Conservation (phyloP, 1,284 basidiomycete genomes). For the Paramarasmius palmivorus region DNA sequence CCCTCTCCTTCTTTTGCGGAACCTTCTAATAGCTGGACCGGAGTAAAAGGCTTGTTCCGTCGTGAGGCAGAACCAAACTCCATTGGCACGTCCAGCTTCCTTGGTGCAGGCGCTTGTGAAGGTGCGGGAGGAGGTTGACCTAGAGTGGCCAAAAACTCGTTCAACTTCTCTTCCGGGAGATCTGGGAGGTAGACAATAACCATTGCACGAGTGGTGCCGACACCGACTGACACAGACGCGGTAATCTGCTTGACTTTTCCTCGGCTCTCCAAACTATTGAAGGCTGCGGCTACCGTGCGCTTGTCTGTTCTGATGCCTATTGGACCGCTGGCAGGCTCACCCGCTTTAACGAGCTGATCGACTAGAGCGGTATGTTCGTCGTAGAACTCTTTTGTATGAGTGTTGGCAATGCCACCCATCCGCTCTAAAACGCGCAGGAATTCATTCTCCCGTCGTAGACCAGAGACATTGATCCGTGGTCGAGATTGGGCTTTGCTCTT, state of each 20-base stretch:
- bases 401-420: constrained; percentile 64
- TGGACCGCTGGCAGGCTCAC: constrained; percentile 67
- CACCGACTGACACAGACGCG: constrained; percentile 53
- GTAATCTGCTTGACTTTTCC: constrained; percentile 67
- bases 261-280: constrained; percentile 59
- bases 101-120: constrained; percentile 32
- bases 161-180: constrained; percentile 48
- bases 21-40: constrained; percentile 43
- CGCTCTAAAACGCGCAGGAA: constrained; percentile 61
- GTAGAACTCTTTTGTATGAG: constrained; percentile 66
- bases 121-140: constrained; percentile 35
- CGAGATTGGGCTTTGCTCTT: constrained; percentile 21
- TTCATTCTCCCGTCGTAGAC: constrained; percentile 77
- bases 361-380: constrained; percentile 64
- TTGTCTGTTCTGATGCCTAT: constrained; percentile 71
- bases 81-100: constrained; percentile 50
- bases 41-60: constrained; percentile 30
- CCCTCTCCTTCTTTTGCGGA: constrained; percentile 37
- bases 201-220: constrained; percentile 52
- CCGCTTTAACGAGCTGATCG: constrained; percentile 50
- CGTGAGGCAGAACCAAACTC: constrained; percentile 49
- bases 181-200: constrained; percentile 64
- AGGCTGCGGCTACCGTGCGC: constrained; percentile 61
- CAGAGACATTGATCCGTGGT: constrained; percentile 64
- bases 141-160: constrained; percentile 53